These are phyloP conservation scores for Bruguiera parviflora DNA, from an alignment of 345 rosid species.

Conservation along the genomic window DNA sequence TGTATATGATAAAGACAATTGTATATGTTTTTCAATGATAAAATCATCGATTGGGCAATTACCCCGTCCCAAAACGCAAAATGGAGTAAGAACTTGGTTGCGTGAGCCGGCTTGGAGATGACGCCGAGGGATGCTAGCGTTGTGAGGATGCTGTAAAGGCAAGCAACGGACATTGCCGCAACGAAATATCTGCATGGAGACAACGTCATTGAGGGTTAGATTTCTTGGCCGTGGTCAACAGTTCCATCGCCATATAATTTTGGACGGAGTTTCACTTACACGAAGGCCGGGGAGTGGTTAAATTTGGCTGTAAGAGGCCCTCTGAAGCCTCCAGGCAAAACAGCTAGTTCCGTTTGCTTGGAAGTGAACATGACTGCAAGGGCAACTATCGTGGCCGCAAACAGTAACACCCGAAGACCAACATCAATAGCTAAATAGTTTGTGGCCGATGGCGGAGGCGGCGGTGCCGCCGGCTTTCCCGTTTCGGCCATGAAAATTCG, in stretches of 20 bases:
- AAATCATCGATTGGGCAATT: constrained; percentile 4
- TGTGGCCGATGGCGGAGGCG: not conserved
- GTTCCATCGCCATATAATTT: not conserved
- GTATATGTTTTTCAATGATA: not conserved
- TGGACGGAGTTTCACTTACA: constrained; percentile 35
- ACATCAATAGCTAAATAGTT: constrained; percentile 35
- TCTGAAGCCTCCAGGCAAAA: constrained; percentile 17
- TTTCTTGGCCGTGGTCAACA: no score
- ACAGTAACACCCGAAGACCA: constrained; percentile 48
- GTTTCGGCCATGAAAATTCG: constrained; percentile 15
- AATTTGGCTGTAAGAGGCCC: constrained; percentile 47
- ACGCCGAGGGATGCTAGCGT: constrained; percentile 45
- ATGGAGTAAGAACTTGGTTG: constrained; percentile 35
- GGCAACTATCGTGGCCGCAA: constrained; percentile 46
- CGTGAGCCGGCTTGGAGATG: constrained; percentile 34
- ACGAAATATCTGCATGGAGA: constrained; percentile 54
- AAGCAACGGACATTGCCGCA: constrained; percentile 53
- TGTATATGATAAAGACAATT: no score
- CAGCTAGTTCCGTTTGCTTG: constrained; percentile 44
- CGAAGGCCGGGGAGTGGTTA: constrained; percentile 63
- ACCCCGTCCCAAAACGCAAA: constrained; percentile 55
- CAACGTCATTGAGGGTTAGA: no score
- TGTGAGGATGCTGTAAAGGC: constrained; percentile 57
- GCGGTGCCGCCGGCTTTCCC: constrained; percentile 7
- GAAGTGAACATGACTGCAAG: constrained; percentile 56